Evolutionary conservation across 2,329 filamentous ascomycete genomes (phyloP).

Genomic region (Coleophoma cylindrospora): DNA sequence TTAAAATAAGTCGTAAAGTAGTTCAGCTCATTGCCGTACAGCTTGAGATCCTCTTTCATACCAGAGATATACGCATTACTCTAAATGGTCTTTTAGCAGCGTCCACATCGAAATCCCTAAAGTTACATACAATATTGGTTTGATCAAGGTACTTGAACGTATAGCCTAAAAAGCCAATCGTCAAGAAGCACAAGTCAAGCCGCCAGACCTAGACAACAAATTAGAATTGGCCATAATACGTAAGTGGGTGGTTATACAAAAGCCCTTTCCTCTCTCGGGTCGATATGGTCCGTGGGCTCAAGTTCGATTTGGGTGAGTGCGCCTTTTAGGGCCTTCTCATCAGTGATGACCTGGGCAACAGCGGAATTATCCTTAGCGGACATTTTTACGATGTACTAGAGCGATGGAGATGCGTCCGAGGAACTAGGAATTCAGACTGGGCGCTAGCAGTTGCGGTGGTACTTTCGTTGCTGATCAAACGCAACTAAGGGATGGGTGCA

Average conservation of each 20-base stretch:
- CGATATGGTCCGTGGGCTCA: neutral
- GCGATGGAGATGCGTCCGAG: too few species aligned
- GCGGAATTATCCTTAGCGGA: too few species aligned
- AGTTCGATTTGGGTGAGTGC: too few species aligned
- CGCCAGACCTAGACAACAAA: neutral
- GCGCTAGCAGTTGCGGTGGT: too few species aligned
- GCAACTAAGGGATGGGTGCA: too few species aligned
- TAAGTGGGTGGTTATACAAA: neutral
- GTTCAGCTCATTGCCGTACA: conserved; percentile 43
- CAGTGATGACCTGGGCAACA: too few species aligned
- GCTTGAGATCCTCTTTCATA: conserved; percentile 37
- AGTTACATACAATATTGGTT: neutral
- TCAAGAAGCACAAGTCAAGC: neutral
- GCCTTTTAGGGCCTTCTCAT: too few species aligned
- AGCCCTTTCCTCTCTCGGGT: neutral
- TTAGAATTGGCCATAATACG: neutral
- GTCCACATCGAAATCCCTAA: neutral
- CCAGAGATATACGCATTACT: neutral
- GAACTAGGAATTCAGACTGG: too few species aligned
- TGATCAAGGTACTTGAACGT: neutral
- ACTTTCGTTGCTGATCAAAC: too few species aligned
- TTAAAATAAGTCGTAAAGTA: conserved; percentile 47
- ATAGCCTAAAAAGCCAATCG: neutral
- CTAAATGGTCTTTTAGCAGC: neutral
- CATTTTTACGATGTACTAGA: too few species aligned